A percentile compares a stretch with the other conserved stretches of the same genome.
phyloP scores from a whole-genome alignment of 1,139 yeast species.

The Kodamaea arcana region DNA sequence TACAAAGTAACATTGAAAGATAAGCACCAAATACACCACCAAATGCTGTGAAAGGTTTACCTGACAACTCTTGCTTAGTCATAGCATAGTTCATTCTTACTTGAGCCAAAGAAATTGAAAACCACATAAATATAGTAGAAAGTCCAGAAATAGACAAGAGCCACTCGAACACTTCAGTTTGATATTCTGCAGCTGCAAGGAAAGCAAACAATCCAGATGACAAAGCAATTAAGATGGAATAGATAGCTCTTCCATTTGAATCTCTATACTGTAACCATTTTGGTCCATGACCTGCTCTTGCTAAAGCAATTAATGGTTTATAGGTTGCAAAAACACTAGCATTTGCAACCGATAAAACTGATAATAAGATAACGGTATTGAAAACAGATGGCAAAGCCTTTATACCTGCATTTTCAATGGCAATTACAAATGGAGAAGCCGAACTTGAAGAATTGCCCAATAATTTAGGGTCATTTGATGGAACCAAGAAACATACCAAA shows the following conservation, averaged over 20 bases:
- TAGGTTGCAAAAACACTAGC: constrained; percentile 32
- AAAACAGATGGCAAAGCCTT: constrained; percentile 29
- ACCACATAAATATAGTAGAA: constrained; percentile 39
- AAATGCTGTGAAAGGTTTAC: constrained; percentile 11
- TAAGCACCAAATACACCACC: constrained; percentile 15
- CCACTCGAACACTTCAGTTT: constrained; percentile 30
- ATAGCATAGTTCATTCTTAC: constrained; percentile 21
- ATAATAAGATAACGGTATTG: constrained; percentile 29
- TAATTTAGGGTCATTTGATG: constrained; percentile 15
- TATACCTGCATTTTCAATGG: constrained; percentile 25
- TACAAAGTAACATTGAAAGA: constrained; percentile 16
- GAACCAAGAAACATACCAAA: constrained; percentile 19
- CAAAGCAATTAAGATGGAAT: constrained; percentile 22
- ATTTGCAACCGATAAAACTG: constrained; percentile 32
- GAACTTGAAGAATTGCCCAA: constrained; percentile 24
- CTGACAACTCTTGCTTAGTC: constrained; percentile 12
- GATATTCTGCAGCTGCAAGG: constrained; percentile 10
- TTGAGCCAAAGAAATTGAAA: constrained; percentile 19
- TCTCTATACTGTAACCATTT: constrained; percentile 26
- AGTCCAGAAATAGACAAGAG: constrained; percentile 38
- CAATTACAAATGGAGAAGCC: constrained; percentile 14
- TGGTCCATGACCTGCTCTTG: constrained; percentile 33
- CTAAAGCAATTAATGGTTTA: constrained; percentile 29
- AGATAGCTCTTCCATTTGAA: constrained; percentile 28
- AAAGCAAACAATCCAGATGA: constrained; percentile 9